phyloP scores from a whole-genome alignment of 805 yeast species.

The Pichia pseudocactophila region DNA sequence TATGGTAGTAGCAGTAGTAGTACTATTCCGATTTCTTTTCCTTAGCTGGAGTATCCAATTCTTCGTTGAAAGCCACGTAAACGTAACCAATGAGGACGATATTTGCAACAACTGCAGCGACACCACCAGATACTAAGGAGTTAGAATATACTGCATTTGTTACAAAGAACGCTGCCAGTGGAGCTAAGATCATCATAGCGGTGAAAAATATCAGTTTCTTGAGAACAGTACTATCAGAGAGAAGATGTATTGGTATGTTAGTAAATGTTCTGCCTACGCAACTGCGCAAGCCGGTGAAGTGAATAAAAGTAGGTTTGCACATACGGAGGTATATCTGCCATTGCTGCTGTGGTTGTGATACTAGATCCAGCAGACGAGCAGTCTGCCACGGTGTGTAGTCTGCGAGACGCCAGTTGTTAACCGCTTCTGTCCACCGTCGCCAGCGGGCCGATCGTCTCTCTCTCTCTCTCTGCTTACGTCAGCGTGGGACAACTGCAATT shows the following conservation, averaged over 20 bases:
- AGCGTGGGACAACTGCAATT: too few relatives aligned
- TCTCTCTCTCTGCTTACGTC: too few relatives aligned
- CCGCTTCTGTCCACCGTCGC: too few relatives aligned
- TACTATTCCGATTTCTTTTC: constrained; percentile 17
- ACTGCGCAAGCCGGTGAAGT: too few relatives aligned
- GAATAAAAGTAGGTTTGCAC: constrained; percentile 12
- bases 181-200: constrained; percentile 64
- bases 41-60: constrained; percentile 30
- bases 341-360: constrained; percentile 4
- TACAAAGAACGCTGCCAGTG: constrained; percentile 53
- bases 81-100: constrained; percentile 66
- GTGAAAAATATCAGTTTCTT: constrained; percentile 67
- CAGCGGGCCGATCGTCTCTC: too few relatives aligned
- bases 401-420: too few relatives aligned
- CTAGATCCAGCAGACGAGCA: too few relatives aligned
- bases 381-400: too few relatives aligned
- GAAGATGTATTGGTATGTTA: not conserved
- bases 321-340: constrained; percentile 32
- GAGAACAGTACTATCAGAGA: constrained; percentile 42
- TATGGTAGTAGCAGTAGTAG: too few relatives aligned
- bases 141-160: constrained; percentile 29
- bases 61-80: constrained; percentile 66
- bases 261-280: not conserved
- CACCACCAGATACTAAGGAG: constrained; percentile 65
- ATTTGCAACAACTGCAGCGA: constrained; percentile 73